Evolutionary conservation across 1,139 yeast genomes (phyloP).

Genomic region (Zygosaccharomyces pseudobailii): DNA sequence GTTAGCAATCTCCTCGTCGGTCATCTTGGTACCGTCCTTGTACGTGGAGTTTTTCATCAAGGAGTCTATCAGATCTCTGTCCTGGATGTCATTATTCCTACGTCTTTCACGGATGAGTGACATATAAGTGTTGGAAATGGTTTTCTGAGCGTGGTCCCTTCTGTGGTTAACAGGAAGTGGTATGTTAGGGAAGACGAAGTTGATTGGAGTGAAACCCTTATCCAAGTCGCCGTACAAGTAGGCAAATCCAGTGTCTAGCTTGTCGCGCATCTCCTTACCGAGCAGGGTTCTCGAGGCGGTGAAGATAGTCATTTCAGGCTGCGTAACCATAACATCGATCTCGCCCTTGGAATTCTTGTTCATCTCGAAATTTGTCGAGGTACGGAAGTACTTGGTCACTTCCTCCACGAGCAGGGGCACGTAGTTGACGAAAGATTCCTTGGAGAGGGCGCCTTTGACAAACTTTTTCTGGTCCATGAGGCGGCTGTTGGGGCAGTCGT

Average conservation of each 20-base stretch:
- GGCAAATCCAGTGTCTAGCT: conserved; percentile 81
- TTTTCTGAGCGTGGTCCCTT: conserved; percentile 84
- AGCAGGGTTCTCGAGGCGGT: conserved; percentile 89
- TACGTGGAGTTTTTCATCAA: conserved; percentile 78
- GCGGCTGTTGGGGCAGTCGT: conserved; percentile 90
- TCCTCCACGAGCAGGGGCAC: conserved; percentile 89
- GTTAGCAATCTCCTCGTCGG: conserved; percentile 92
- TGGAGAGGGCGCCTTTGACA: conserved; percentile 83
- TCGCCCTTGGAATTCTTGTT: conserved; percentile 43
- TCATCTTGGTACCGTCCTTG: conserved; percentile 90
- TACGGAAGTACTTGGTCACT: conserved; percentile 56
- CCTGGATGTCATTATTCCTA: conserved; percentile 65
- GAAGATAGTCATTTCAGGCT: conserved; percentile 93
- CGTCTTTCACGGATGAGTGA: conserved; percentile 73
- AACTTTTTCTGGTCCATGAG: conserved; percentile 98
- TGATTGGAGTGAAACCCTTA: conserved; percentile 93
- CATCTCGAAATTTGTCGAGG: conserved; percentile 42
- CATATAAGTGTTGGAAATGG: conserved; percentile 76
- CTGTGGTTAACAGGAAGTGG: conserved; percentile 82
- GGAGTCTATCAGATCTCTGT: conserved; percentile 85
- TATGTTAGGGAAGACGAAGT: conserved; percentile 90
- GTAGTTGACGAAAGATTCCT: conserved; percentile 75
- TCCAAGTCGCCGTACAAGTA: conserved; percentile 84
- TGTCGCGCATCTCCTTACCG: conserved; percentile 86
- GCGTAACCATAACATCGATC: conserved; percentile 72